phyloP scores from a whole-genome alignment of 345 rosid species.

The Aquilaria yunnanensis region DNA sequence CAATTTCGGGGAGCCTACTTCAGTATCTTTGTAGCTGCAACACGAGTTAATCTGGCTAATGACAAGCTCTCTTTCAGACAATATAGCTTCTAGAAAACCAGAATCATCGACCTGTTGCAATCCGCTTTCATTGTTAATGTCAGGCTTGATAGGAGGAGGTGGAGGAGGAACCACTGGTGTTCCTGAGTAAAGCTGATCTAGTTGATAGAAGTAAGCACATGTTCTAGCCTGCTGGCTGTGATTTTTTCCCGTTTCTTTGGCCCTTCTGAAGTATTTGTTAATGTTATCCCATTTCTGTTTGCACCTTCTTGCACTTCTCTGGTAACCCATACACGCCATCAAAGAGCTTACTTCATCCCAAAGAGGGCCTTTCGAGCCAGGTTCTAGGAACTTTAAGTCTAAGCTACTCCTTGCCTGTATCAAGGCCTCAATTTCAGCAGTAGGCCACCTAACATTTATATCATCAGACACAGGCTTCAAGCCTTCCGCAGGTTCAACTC shows the following conservation, averaged over 20 bases:
- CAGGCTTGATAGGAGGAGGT: neutral
- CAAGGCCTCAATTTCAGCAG: constrained; percentile 39
- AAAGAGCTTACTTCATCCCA: constrained; percentile 39
- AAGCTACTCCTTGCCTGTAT: constrained; percentile 26
- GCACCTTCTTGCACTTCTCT: constrained; percentile 40
- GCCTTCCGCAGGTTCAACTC: constrained; percentile 14
- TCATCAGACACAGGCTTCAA: constrained; percentile 6
- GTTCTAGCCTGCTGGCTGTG: constrained; percentile 27
- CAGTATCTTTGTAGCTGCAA: constrained; percentile 10
- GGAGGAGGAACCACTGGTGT: constrained; percentile 5
- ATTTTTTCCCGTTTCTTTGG: constrained; percentile 26
- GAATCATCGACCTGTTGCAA: constrained; percentile 21
- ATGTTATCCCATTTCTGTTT: constrained; percentile 53
- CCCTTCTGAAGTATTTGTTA: constrained; percentile 39
- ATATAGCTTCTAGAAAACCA: constrained; percentile 23
- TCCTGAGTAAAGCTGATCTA: constrained; percentile 36
- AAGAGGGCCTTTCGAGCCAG: constrained; percentile 33
- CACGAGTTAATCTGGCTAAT: constrained; percentile 2
- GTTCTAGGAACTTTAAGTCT: constrained; percentile 30
- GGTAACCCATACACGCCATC: constrained; percentile 37
- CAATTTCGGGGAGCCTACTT: constrained; percentile 11
- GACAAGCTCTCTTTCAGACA: constrained; percentile 10
- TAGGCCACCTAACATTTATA: constrained; percentile 28
- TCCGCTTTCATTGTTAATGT: constrained; percentile 2
- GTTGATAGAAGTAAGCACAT: constrained; percentile 30